phyloP scores from a whole-genome alignment of 257 asterid genomes.

The Forsythia viridissima region DNA sequence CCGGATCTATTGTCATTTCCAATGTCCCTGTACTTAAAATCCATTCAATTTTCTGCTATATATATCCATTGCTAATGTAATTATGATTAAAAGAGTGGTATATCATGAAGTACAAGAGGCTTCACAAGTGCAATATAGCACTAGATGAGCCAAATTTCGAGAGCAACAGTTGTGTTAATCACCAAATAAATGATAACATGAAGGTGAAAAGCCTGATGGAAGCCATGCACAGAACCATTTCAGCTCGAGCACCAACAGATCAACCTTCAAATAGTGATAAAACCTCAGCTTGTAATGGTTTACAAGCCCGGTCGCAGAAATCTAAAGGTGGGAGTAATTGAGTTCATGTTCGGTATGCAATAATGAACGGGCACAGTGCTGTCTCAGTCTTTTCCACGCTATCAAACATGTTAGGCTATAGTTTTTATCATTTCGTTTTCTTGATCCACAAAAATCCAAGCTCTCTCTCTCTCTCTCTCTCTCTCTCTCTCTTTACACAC shows the following conservation, averaged over 20 bases:
- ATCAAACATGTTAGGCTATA: too few species aligned
- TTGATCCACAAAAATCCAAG: not conserved
- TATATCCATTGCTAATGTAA: not conserved
- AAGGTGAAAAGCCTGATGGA: slow-evolving; percentile 42
- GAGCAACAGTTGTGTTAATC: not conserved
- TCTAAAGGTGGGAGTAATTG: slow-evolving; percentile 12
- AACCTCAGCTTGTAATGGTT: not conserved
- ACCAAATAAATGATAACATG: slow-evolving; percentile 13
- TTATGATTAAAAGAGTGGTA: not conserved
- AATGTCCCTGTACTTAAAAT: slow-evolving; percentile 10
- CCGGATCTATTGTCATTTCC: slow-evolving; percentile 25
- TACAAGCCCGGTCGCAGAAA: slow-evolving; percentile 10
- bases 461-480: not conserved
- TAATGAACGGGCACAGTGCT: too few species aligned
- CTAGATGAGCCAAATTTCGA: slow-evolving; percentile 33
- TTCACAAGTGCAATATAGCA: slow-evolving; percentile 36
- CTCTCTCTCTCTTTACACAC: not conserved
- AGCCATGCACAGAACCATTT: slow-evolving; percentile 42
- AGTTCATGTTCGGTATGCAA: not conserved
- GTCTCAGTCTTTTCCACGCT: too few species aligned
- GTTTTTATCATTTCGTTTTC: not conserved
- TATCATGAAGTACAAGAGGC: slow-evolving; percentile 47
- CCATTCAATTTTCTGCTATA: not conserved
- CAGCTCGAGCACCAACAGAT: slow-evolving; percentile 18
- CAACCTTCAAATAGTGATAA: slow-evolving; percentile 5